Conservation (phyloP, 2,329 filamentous ascomycete species). For the Coleophoma cylindrospora region DNA sequence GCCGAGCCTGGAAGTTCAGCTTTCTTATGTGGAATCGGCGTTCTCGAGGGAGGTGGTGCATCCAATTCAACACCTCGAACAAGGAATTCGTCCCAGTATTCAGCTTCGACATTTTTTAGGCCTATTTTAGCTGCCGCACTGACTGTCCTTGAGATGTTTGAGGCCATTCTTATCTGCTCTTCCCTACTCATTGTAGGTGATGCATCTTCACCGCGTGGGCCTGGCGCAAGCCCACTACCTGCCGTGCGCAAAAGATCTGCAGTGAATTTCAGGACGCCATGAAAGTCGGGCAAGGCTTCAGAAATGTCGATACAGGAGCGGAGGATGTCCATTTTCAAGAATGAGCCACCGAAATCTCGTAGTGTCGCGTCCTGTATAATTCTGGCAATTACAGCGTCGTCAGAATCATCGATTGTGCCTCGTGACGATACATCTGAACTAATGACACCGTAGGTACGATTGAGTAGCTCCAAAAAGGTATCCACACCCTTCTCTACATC, state of each 20-base stretch:
- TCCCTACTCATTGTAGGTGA: conserved; percentile 69
- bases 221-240: conserved; percentile 74
- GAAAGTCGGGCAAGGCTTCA: conserved; percentile 87
- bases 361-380: conserved; percentile 54
- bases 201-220: conserved; percentile 61
- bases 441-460: conserved; percentile 61
- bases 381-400: conserved; percentile 47
- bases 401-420: conserved; percentile 36
- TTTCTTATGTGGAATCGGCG: conserved; percentile 60
- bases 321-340: conserved; percentile 80
- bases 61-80: conserved; percentile 73
- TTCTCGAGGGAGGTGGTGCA: conserved; percentile 50
- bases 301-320: conserved; percentile 90
- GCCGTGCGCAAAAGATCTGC: conserved; percentile 78
- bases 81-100: conserved; percentile 97
- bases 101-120: conserved; percentile 62
- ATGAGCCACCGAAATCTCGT: conserved; percentile 70
- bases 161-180: conserved; percentile 78
- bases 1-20: conserved; percentile 41
- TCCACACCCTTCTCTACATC: conserved; percentile 65
- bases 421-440: conserved; percentile 9
- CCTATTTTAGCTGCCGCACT: conserved; percentile 73
- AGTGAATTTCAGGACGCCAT: conserved; percentile 83
- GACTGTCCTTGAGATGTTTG: conserved; percentile 81
- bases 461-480: conserved; percentile 54